Evolutionary conservation across 768 basidiomycete species (phyloP), one percentile per base, ranked within the genome.

Genomic region (Lactifluus pinguis): DNA sequence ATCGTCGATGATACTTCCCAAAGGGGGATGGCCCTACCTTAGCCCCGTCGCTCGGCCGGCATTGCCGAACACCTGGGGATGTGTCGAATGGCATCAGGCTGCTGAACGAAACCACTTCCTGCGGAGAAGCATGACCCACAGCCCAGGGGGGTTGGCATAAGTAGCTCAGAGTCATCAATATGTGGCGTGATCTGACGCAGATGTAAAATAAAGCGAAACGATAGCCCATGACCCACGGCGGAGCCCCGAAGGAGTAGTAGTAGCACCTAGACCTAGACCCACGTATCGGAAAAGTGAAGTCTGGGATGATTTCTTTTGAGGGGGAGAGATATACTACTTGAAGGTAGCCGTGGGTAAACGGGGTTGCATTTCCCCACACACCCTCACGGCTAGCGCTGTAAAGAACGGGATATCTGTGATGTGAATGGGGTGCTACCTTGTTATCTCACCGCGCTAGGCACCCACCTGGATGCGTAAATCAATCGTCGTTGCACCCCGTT

Each of bases 141-240:
- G 36, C 42, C 34, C 29, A 17, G n/a, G n/a, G 44, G 45, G 45
- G 21, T 11, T 14, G 39, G 60, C 39, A 39, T 50, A 55, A 61
- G 60, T 61, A 45, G 36, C 60, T 19, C 44, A 30, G 21, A 48
- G 15, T 19, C 45, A 53, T 57, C 50, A 57, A 61, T 61, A 39
- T 57, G 60, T 53, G 60, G 60, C 50, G 60, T 36, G 25, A 36
- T 52, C 60, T 57, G 44, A 50, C 36, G 29, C 36, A 52, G 29
- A 44, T 21, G 38, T 17, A 44, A 15, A 60, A 49, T 55, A 49
- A 44, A 19, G 29, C 49, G 42, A 34, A 19, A 34, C 14, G 45
- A 30, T 29, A 34, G 51, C 25, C 57, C 57, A 42, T 54, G 38
- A 54, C 59, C 54, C 50, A 36, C 50, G 55, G 60, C 5, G 30